Conservation (phyloP, 805 yeast species). For the Zygotorulaspora sp. region DNA sequence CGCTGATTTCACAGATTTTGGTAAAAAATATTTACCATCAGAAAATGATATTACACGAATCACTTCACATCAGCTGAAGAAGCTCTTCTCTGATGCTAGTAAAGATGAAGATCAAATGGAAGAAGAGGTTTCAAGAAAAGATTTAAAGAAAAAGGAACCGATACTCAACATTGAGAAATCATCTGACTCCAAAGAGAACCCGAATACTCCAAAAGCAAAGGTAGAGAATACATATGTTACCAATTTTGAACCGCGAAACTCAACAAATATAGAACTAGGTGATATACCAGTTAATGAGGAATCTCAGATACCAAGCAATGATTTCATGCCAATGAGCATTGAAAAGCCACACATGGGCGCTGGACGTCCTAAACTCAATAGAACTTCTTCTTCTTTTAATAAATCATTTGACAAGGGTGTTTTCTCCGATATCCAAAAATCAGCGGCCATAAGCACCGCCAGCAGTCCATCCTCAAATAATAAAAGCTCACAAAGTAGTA, state of each 20-base stretch:
- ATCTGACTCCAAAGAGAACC: not conserved
- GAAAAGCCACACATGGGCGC: not conserved
- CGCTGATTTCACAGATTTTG: conserved; percentile 73
- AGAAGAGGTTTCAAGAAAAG: conserved; percentile 1
- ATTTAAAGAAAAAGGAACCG: not conserved
- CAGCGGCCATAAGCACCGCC: conserved; percentile 13
- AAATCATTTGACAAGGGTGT: conserved; percentile 9
- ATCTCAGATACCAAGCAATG: no score
- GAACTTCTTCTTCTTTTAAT: conserved; percentile 11
- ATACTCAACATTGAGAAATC: not conserved
- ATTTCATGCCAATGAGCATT: no score
- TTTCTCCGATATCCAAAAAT: conserved; percentile 9
- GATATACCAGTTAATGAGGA: not conserved
- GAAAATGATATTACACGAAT: conserved; percentile 89
- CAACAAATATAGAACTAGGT: not conserved
- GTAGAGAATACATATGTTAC: not conserved
- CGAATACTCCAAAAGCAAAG: not conserved
- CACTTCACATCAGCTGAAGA: conserved; percentile 80
- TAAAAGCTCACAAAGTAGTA: conserved; percentile 24
- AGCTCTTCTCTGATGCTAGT: conserved; percentile 56
- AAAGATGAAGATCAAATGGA: conserved; percentile 10
- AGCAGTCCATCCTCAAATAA: conserved; percentile 14
- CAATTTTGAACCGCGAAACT: not conserved
- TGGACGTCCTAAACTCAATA: conserved; percentile 4
- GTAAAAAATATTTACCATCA: conserved; percentile 72